These are phyloP conservation scores for Fraxinus sp. DNA, from an alignment of 305 asterid genomes.

Conservation along the genomic window DNA sequence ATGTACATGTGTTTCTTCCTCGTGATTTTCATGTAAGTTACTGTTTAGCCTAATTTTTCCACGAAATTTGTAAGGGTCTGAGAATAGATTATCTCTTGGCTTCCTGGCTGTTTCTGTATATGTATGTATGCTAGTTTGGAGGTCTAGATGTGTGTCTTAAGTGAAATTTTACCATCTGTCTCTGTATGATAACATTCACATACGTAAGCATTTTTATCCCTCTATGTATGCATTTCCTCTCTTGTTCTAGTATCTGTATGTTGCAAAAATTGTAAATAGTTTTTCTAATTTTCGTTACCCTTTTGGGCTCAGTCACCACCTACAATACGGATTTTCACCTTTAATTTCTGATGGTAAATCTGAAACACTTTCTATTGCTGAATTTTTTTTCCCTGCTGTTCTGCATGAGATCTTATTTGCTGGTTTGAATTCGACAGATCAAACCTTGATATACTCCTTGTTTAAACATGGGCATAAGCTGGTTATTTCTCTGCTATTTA, in stretches of 20 bases:
- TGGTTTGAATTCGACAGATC: slow-evolving; percentile 6
- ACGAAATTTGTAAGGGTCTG: background rate
- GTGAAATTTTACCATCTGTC: background rate
- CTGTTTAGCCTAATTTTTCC: slow-evolving; percentile 20
- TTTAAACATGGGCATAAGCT: background rate
- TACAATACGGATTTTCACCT: background rate
- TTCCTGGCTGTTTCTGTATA: background rate
- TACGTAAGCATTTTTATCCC: background rate
- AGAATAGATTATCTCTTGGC: background rate
- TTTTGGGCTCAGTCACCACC: background rate
- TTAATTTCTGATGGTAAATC: background rate
- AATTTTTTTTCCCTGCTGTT: background rate
- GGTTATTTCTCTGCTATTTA: background rate
- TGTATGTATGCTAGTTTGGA: background rate
- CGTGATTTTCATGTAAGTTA: slow-evolving; percentile 79
- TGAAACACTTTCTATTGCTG: background rate
- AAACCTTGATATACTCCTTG: background rate
- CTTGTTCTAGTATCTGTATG: background rate
- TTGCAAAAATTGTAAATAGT: background rate
- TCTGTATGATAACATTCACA: background rate
- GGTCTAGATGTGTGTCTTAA: background rate
- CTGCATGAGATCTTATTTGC: background rate
- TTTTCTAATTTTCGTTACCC: background rate
- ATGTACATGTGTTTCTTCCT: slow-evolving; percentile 94
- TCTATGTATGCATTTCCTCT: background rate